Conservation (phyloP, 2,329 filamentous ascomycete species). For the Fusarium virguliforme region DNA sequence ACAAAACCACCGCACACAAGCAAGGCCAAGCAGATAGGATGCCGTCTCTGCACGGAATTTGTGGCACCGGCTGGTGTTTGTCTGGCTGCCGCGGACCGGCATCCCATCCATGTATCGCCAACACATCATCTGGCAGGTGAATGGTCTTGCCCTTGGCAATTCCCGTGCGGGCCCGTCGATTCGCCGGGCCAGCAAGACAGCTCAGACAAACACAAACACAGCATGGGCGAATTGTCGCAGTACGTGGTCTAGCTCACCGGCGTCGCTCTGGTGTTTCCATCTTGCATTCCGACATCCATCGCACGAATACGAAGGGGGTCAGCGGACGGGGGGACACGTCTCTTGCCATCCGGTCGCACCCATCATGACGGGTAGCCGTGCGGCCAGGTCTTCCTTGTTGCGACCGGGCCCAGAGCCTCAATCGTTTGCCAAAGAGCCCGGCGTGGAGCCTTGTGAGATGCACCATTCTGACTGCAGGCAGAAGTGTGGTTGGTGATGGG, state of each 20-base stretch:
- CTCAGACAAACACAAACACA: conserved; percentile 36
- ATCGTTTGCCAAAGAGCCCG: background rate
- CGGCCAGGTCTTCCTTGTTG: conserved; percentile 5
- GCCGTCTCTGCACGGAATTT: background rate
- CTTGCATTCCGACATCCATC: conserved; percentile 36
- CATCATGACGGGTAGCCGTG: conserved; percentile 11
- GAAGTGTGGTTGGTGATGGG: conserved; percentile 14
- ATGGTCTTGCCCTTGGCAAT: conserved; percentile 19
- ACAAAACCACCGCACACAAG: background rate
- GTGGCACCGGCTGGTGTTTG: conserved; percentile 35
- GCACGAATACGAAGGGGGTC: conserved; percentile 41
- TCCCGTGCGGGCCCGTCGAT: conserved; percentile 11
- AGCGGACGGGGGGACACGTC: conserved; percentile 23
- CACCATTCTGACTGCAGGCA: conserved; percentile 17
- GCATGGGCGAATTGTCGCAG: conserved; percentile 38
- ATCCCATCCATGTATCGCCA: conserved; percentile 36
- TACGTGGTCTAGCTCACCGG: conserved; percentile 23
- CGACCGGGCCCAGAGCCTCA: conserved; percentile 20
- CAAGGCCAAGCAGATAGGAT: background rate
- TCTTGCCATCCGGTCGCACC: conserved; percentile 20
- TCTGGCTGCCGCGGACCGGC: conserved; percentile 19
- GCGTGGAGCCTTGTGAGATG: background rate
- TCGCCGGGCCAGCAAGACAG: conserved; percentile 15
- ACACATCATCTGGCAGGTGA: conserved; percentile 30
- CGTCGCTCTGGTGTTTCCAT: conserved; percentile 31